phyloP scores from a whole-genome alignment of 192 early-diverging fungal species.

The Backusella westeae region DNA sequence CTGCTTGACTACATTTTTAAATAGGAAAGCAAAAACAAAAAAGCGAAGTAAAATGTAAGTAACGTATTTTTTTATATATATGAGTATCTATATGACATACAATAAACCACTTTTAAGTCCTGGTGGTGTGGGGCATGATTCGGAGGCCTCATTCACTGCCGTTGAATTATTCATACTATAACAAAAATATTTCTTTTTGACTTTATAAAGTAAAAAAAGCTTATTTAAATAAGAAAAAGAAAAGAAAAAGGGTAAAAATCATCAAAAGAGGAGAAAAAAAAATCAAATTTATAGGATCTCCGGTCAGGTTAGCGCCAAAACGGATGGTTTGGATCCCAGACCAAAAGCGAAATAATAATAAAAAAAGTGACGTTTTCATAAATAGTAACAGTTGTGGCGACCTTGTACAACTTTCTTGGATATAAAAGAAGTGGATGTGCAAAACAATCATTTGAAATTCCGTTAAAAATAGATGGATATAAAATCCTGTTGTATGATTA shows the following conservation, averaged over 20 bases:
- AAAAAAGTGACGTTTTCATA: background rate
- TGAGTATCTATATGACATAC: background rate
- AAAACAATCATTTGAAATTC: background rate
- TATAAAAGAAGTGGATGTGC: background rate
- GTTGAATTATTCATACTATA: background rate
- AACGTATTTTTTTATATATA: background rate
- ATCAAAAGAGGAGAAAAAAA: background rate
- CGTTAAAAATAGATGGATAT: background rate
- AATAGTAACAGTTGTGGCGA: background rate
- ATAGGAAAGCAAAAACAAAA: too few species aligned
- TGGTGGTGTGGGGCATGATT: background rate
- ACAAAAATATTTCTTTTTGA: background rate
- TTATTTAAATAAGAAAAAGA: background rate
- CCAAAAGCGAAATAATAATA: background rate
- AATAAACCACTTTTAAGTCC: background rate
- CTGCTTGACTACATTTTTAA: background rate
- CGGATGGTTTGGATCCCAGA: background rate
- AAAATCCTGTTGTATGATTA: background rate
- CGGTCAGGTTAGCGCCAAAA: slow-evolving; percentile 5
- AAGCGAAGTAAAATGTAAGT: background rate
- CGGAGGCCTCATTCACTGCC: background rate
- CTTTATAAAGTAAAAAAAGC: background rate
- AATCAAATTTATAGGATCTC: slow-evolving; percentile 2
- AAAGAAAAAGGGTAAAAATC: slow-evolving; percentile 1
- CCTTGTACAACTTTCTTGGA: background rate